Percentiles rank a stretch among this genome's conserved stretches.
phyloP scores from a whole-genome alignment of 768 basidiomycete species.

The Boletellus ananas region DNA sequence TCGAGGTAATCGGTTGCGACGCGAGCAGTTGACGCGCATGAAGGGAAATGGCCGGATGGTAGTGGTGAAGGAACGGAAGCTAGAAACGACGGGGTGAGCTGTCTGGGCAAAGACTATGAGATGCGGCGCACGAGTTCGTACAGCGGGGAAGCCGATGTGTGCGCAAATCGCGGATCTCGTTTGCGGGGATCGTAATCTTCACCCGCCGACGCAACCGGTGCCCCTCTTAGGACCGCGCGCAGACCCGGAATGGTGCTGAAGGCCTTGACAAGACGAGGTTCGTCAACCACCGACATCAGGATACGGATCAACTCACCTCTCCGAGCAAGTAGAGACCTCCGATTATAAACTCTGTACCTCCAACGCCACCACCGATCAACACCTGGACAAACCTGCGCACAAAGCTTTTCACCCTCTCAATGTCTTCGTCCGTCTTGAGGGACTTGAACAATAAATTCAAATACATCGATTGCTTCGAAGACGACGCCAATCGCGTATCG shows the following conservation, averaged over 20 bases:
- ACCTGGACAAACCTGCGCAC: conserved; percentile 82
- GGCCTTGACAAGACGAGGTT: conserved; percentile 34
- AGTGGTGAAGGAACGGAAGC: conserved; percentile 80
- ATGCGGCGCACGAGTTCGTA: conserved; percentile 79
- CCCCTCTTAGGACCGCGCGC: conserved; percentile 41
- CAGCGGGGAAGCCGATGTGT: conserved; percentile 73
- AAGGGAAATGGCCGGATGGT: conserved; percentile 85
- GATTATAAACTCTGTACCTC: conserved; percentile 82
- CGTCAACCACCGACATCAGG: neutral
- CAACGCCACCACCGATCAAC: conserved; percentile 62
- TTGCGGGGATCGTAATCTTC: conserved; percentile 79
- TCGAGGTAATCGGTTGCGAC: conserved; percentile 71
- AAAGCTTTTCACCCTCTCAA: conserved; percentile 71
- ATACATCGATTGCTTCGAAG: conserved; percentile 96
- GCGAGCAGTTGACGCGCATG: conserved; percentile 80
- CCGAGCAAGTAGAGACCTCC: conserved; percentile 85
- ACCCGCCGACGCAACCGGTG: conserved; percentile 27
- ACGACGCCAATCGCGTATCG: conserved; percentile 73
- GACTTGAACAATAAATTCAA: conserved; percentile 91
- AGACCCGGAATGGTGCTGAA: conserved; percentile 48
- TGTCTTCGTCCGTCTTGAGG: conserved; percentile 62
- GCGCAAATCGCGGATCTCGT: conserved; percentile 83
- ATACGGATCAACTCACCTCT: conserved; percentile 54
- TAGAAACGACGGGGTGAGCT: conserved; percentile 25
- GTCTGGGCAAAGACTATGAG: neutral